Base-by-base conservation (phyloP, 768 basidiomycete genomes). In the Jaapia argillacea region DNA sequence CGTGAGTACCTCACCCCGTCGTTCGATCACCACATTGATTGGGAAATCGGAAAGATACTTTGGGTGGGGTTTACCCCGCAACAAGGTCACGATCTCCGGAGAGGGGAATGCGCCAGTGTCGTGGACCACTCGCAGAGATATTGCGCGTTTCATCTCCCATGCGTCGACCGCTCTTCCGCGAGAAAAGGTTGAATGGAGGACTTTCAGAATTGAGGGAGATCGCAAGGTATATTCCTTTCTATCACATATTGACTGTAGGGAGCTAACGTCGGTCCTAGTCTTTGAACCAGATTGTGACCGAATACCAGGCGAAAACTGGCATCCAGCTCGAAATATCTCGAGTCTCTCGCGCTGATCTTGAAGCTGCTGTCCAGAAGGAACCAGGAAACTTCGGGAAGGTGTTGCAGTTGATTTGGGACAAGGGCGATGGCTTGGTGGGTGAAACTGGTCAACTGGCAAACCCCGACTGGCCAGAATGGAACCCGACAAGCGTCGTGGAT, bases 131-230 rank as follows among this genome's bases (percentile, higher is more conserved):
- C 45, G 53, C 21, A 25, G 7, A 20, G 52, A 55, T 12, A 35
- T 49, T n/a, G 50, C 48, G 6, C 45, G 50, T 21, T 55, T 46
- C 47, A 41, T 55, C 6, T 49, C 37, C 6, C 36, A 55, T 39
- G 50, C 49, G 13, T 42, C 52, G 13, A 47, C 51, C n/a, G 22
- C 45, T n/a, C 40, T 42, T 22, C 45, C 54, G 14, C 27, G 28
- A 14, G 41, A 52, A 24, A 40, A 52, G 14, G 24, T 53, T 16
- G 35, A 50, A 14, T 40, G 28, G 28, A 33, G 16, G 28, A 33
- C 24, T 12, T 6, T 5, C 2, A 10, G 28, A 10, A 33, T 33
- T 16, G 28, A 33, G 28, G 20, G 16, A 6, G 47, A 6, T 40
- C 27, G 36, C 18, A 4, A 28, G 18, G 51, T 52, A 44, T 28